Conservation (phyloP, 768 basidiomycete species). For the Naganishia onofrii region DNA sequence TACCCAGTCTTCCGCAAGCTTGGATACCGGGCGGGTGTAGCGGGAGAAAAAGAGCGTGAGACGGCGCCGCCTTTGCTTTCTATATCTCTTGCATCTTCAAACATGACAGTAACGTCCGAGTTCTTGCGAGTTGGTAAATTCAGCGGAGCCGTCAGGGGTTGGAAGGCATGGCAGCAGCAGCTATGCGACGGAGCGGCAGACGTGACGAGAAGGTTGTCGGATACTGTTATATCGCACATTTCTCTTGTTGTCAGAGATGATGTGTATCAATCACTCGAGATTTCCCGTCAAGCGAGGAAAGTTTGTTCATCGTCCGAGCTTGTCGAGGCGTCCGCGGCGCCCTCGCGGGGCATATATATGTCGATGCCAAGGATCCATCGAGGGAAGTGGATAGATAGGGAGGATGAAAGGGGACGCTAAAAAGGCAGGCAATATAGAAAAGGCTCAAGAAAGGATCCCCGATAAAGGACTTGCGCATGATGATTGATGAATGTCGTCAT, state of each 20-base stretch:
- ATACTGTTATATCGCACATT: background rate
- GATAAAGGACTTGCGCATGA: background rate
- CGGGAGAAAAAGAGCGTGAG: background rate
- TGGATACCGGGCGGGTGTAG: background rate
- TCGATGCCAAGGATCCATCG: background rate
- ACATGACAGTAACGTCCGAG: background rate
- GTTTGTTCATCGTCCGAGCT: background rate
- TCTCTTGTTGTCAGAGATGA: background rate
- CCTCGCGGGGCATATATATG: background rate
- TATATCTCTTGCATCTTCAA: background rate
- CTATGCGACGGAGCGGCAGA: background rate
- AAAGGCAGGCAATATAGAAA: background rate
- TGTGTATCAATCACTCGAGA: background rate
- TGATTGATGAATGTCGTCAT: too few species aligned
- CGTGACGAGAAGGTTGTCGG: background rate
- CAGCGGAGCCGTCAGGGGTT: background rate
- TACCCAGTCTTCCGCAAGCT: background rate
- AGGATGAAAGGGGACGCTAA: background rate
- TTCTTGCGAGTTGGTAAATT: background rate
- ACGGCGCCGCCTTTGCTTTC: background rate
- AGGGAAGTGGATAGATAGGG: background rate
- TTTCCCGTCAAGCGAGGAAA: background rate
- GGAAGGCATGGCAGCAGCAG: background rate
- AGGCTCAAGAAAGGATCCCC: background rate
- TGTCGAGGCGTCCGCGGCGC: background rate